Conservation (phyloP, 108 stramenopile genomes). For the Fistulifera solaris region DNA sequence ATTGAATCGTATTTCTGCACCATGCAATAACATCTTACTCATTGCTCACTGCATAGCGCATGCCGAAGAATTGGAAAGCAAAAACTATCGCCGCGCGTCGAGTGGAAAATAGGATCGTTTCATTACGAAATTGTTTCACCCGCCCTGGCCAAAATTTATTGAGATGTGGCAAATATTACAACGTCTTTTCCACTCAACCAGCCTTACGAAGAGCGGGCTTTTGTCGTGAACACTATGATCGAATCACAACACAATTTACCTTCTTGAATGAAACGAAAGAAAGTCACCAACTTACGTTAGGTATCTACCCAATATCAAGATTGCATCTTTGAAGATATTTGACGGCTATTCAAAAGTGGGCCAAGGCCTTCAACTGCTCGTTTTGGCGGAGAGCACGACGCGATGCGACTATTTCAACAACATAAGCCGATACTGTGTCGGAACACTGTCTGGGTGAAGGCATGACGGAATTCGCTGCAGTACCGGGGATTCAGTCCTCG, state of each 20-base stretch:
- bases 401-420: constrained; percentile 76
- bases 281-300: constrained; percentile 51
- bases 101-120: constrained; percentile 72
- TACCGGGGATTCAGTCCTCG: constrained; percentile 60
- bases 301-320: constrained; percentile 34
- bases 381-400: constrained; percentile 48
- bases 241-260: background rate
- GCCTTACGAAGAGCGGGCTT: no score
- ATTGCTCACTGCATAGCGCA: constrained; percentile 55
- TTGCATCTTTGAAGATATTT: constrained; percentile 51
- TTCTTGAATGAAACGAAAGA: constrained; percentile 28
- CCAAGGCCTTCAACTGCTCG: constrained; percentile 37
- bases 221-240: background rate
- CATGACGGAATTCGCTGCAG: constrained; percentile 65
- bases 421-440: constrained; percentile 68
- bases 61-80: constrained; percentile 51
- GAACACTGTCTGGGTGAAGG: constrained; percentile 63
- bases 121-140: constrained; percentile 44
- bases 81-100: constrained; percentile 35
- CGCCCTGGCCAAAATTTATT: no score
- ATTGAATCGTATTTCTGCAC: constrained; percentile 65
- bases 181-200: no score
- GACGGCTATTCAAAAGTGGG: constrained; percentile 71
- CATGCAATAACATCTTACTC: constrained; percentile 54
- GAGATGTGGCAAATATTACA: no score